phyloP scores from a whole-genome alignment of 2,329 filamentous ascomycete species.

The Aspergillus spinulosporus region DNA sequence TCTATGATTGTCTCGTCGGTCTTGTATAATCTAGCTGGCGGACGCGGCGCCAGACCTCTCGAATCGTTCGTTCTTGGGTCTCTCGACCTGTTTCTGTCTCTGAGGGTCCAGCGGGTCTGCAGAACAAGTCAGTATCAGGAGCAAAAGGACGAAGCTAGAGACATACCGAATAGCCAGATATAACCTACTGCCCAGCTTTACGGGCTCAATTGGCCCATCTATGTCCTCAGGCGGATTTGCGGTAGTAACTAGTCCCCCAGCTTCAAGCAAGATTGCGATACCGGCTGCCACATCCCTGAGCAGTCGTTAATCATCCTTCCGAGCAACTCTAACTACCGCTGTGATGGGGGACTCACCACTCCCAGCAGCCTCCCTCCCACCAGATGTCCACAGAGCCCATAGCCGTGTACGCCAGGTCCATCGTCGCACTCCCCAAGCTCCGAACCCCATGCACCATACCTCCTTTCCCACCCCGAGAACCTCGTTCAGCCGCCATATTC shows the following conservation, averaged over 20 bases:
- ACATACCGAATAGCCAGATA: conserved; percentile 68
- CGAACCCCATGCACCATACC: conserved; percentile 78
- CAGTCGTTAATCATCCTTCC: neutral
- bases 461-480: conserved; percentile 63
- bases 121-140: neutral
- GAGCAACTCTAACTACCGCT: neutral
- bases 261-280: conserved; percentile 70
- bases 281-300: conserved; percentile 70
- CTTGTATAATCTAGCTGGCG: conserved; percentile 65
- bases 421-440: conserved; percentile 70
- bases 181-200: conserved; percentile 64
- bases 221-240: conserved; percentile 67
- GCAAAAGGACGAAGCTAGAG: neutral
- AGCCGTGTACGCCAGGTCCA: conserved; percentile 73
- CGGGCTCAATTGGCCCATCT: conserved; percentile 58
- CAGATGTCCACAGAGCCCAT: conserved; percentile 77
- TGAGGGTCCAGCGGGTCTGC: conserved; percentile 46
- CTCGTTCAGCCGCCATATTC: conserved; percentile 70
- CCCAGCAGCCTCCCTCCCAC: conserved; percentile 82
- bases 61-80: conserved; percentile 67
- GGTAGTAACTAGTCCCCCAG: conserved; percentile 71
- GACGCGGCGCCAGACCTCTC: conserved; percentile 72
- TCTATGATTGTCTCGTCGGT: conserved; percentile 28
- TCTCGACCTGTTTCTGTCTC: conserved; percentile 63
- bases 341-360: conserved; percentile 57